Evolutionary conservation across 139 green algal species (phyloP).

Genomic region (Asterochloris erici): DNA sequence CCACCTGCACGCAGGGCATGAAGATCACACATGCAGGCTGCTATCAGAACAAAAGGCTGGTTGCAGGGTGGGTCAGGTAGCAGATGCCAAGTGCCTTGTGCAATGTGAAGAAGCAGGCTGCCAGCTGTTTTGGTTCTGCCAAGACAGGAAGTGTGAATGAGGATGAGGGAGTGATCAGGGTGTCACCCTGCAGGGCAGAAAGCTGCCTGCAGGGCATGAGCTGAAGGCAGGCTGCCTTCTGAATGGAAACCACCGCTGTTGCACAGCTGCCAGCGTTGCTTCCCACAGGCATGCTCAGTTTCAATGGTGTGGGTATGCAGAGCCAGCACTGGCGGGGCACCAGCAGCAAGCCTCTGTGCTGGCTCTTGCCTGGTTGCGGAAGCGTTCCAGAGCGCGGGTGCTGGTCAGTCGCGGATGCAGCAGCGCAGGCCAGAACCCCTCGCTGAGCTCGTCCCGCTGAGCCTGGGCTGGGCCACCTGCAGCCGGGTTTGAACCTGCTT

Average conservation of each 20-base stretch:
- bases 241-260: too few relatives aligned
- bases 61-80: too few relatives aligned
- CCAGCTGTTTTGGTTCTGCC: too few relatives aligned
- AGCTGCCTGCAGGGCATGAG: background rate
- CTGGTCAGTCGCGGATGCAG: slow-evolving; percentile 37
- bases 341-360: background rate
- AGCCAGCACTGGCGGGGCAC: background rate
- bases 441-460: background rate
- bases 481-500: background rate
- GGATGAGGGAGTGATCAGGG: too few relatives aligned
- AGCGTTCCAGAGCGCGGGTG: slow-evolving; percentile 53
- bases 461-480: background rate
- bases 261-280: too few relatives aligned
- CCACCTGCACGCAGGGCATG: slow-evolving; percentile 9
- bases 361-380: slow-evolving; percentile 39
- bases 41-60: too few relatives aligned
- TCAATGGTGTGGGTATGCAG: background rate
- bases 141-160: too few relatives aligned
- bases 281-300: too few relatives aligned
- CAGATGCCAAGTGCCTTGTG: too few relatives aligned
- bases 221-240: background rate
- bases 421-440: slow-evolving; percentile 33
- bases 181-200: background rate
- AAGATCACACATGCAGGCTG: too few relatives aligned
- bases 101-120: too few relatives aligned